A percentile compares a stretch with the other conserved stretches of the same genome.
Evolutionary conservation across 2,329 filamentous ascomycete genomes (phyloP).

Genomic region (Colletotrichum shisoi): DNA sequence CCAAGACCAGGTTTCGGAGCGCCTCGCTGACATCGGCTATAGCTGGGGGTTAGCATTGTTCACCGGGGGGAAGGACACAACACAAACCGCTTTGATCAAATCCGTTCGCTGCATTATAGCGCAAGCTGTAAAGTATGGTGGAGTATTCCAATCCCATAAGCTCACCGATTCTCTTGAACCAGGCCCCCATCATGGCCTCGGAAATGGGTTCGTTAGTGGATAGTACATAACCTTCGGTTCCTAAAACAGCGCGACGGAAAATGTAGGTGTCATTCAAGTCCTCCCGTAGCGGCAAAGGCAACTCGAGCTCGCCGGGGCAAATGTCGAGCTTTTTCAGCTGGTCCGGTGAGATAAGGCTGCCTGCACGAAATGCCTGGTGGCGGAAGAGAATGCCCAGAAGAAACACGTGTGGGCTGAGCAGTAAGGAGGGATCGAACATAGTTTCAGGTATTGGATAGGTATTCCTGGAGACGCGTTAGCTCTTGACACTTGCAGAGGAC

Average conservation of each 20-base stretch:
- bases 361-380: not conserved
- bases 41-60: not conserved
- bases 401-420: not conserved
- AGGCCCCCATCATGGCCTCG: slow-evolving; percentile 36
- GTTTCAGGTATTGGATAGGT: not conserved
- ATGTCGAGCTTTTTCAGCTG: not conserved
- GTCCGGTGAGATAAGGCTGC: not conserved
- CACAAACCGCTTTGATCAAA: not conserved
- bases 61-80: not conserved
- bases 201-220: slow-evolving; percentile 36
- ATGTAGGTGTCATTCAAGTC: slow-evolving; percentile 1
- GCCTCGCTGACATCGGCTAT: not conserved
- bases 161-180: slow-evolving; percentile 36
- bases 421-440: slow-evolving; percentile 5
- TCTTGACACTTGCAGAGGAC: not conserved
- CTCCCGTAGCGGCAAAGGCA: not conserved
- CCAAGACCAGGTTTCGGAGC: not conserved
- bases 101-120: not conserved
- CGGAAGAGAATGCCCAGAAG: slow-evolving; percentile 4
- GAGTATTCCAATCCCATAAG: slow-evolving; percentile 7
- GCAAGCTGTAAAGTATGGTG: not conserved
- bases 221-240: slow-evolving; percentile 42
- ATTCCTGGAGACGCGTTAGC: slow-evolving; percentile 1
- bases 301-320: not conserved
- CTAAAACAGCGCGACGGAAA: slow-evolving; percentile 44